Conservation (phyloP, 2,329 filamentous ascomycete genomes). For the Botrytis cinerea region DNA sequence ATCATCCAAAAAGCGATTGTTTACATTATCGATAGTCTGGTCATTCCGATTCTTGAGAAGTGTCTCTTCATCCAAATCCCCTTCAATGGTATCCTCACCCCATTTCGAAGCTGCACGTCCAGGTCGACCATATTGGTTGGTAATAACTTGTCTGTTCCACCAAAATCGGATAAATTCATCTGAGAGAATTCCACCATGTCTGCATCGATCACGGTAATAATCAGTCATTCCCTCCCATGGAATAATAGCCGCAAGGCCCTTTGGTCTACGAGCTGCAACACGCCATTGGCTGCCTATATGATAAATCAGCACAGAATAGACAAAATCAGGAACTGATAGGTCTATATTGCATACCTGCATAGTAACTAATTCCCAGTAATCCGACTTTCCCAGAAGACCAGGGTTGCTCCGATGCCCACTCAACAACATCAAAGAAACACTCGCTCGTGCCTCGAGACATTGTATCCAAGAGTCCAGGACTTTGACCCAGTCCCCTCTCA, state of each 20-base stretch:
- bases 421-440: conserved; percentile 53
- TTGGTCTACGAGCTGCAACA: conserved; percentile 48
- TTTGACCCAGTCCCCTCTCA: conserved; percentile 54
- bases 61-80: neutral
- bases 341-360: conserved; percentile 42
- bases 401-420: conserved; percentile 53
- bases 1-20: neutral
- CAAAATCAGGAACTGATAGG: conserved; percentile 21
- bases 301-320: neutral
- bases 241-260: neutral
- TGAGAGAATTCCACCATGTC: conserved; percentile 61
- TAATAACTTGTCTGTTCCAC: neutral
- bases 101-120: neutral
- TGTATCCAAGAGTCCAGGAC: conserved; percentile 53
- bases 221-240: neutral
- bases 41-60: neutral
- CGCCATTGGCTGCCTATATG: conserved; percentile 49
- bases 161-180: neutral
- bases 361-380: conserved; percentile 54
- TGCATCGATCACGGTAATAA: conserved; percentile 46
- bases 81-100: neutral
- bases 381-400: conserved; percentile 55
- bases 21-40: neutral
- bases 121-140: neutral
- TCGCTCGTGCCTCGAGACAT: conserved; percentile 55